Conservation (phyloP, 2,329 filamentous ascomycete species). For the Camillea tinctor region DNA sequence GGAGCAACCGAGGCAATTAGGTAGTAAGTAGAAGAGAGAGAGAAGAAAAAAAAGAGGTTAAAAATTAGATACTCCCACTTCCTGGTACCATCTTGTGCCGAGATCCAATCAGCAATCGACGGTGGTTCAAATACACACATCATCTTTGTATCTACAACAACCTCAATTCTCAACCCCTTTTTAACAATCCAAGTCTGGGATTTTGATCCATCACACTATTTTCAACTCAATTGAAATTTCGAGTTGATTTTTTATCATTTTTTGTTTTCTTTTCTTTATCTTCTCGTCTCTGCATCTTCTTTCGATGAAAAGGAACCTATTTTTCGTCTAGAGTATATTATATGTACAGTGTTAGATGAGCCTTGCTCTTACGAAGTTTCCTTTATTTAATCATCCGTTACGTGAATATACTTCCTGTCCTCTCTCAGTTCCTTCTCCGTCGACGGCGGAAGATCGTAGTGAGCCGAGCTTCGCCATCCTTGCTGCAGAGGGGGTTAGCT, state of each 20-base stretch:
- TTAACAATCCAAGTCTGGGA: not conserved
- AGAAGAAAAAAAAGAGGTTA: not conserved
- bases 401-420: conserved; percentile 96
- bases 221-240: not conserved
- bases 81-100: not conserved
- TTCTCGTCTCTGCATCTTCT: conserved; percentile 9
- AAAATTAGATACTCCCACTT: not conserved
- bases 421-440: conserved; percentile 93
- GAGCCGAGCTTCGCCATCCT: conserved; percentile 83
- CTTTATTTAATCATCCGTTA: conserved; percentile 71
- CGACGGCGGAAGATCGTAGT: conserved; percentile 90
- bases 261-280: no score
- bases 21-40: no score
- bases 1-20: no score
- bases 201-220: not conserved
- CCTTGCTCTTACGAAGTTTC: conserved; percentile 13
- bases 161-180: not conserved
- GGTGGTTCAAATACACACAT: not conserved
- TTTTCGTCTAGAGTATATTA: conserved; percentile 33
- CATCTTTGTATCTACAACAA: conserved; percentile 1
- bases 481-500: conserved; percentile 54
- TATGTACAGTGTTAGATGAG: conserved; percentile 37
- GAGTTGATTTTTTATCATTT: not conserved
- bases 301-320: conserved; percentile 26
- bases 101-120: not conserved